These are phyloP conservation scores for Vaccinium myrtillus DNA, from an alignment of 148 eudicot species.

Conservation along the genomic window DNA sequence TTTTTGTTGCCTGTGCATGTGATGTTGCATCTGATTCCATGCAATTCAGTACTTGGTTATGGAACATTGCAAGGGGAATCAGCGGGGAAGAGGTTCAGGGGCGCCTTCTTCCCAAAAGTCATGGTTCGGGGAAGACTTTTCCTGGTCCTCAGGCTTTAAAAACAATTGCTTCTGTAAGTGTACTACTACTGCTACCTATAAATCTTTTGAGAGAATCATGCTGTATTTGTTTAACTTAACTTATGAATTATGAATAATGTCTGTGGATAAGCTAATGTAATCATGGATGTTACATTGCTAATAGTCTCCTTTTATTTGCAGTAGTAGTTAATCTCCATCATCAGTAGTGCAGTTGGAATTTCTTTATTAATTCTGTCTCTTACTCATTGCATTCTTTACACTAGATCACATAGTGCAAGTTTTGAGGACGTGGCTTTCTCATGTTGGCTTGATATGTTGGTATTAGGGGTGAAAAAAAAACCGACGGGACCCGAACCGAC, in stretches of 20 bases:
- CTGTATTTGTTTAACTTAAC: slow-evolving; percentile 18
- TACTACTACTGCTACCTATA: background rate
- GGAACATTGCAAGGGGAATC: slow-evolving; percentile 91
- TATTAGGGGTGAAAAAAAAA: no score
- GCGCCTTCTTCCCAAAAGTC: slow-evolving; percentile 86
- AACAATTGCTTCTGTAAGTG: slow-evolving; percentile 54
- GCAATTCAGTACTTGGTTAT: slow-evolving; percentile 75
- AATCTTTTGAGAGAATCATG: background rate
- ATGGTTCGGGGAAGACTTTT: slow-evolving; percentile 91
- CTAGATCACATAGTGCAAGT: background rate
- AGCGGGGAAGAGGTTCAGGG: slow-evolving; percentile 88
- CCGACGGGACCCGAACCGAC: no score
- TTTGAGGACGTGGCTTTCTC: background rate
- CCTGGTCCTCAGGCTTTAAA: slow-evolving; percentile 76
- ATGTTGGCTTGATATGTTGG: slow-evolving; percentile 10
- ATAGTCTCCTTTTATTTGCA: background rate
- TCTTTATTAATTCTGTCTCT: background rate
- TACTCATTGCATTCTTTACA: background rate
- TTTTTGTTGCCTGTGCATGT: background rate
- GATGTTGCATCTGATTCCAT: slow-evolving; percentile 12
- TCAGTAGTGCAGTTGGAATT: background rate
- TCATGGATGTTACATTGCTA: background rate
- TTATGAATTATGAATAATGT: background rate
- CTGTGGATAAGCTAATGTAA: background rate
- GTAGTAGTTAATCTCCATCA: background rate